Conservation (phyloP, 768 basidiomycete genomes). For the Obba rivulosa region DNA sequence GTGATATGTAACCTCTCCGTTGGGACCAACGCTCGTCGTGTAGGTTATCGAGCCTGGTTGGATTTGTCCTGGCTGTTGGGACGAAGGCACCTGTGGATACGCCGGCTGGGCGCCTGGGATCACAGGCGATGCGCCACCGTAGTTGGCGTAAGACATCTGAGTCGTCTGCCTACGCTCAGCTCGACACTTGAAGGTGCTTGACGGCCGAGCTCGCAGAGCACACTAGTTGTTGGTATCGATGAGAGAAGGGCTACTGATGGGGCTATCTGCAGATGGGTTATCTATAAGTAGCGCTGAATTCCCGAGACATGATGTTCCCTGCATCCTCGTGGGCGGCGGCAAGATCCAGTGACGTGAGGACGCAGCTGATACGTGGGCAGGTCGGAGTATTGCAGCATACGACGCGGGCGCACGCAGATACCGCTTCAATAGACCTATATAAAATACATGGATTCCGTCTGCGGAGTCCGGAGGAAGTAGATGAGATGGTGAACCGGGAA, state of each 20-base stretch:
- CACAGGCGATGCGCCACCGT: constrained; percentile 13
- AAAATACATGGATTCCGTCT: neutral
- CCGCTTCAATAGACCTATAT: neutral
- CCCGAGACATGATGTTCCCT: constrained; percentile 11
- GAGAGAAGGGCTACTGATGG: neutral
- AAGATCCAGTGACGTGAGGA: constrained; percentile 13
- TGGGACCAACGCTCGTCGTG: constrained; percentile 55
- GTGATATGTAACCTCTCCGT: constrained; percentile 64
- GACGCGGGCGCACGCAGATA: neutral
- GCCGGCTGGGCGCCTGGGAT: constrained; percentile 10
- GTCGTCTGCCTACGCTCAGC: neutral
- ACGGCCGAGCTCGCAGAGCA: no score
- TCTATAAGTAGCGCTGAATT: constrained; percentile 13
- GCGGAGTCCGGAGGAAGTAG: no score
- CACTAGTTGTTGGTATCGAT: constrained; percentile 1
- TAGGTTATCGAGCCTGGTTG: constrained; percentile 68
- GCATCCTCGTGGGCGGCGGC: constrained; percentile 18
- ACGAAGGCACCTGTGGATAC: constrained; percentile 3
- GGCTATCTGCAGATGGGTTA: constrained; percentile 7
- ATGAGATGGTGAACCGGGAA: neutral
- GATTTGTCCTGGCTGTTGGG: constrained; percentile 36
- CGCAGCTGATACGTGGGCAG: neutral
- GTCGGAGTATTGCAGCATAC: neutral
- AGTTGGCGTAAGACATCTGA: constrained; percentile 3
- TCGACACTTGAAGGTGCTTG: neutral